These are phyloP conservation scores for Serendipita sp. DNA, from an alignment of 768 basidiomycete species.

Conservation along the genomic window DNA sequence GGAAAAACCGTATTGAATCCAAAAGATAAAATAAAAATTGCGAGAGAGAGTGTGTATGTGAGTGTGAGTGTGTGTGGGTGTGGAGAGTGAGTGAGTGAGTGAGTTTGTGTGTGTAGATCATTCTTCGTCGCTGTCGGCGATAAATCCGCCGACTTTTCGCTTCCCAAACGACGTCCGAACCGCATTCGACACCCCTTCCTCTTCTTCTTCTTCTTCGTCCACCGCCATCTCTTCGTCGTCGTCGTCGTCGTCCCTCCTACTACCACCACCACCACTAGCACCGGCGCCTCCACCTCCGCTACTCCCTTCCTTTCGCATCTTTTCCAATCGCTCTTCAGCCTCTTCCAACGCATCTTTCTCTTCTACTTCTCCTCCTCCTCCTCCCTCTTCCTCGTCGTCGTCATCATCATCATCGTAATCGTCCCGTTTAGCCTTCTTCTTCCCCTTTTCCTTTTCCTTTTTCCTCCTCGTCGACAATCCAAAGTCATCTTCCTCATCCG, in stretches of 20 bases:
- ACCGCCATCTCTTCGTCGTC: conserved; percentile 19
- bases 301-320: conserved; percentile 36
- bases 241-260: conserved; percentile 19
- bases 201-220: conserved; percentile 37
- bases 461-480: conserved; percentile 15
- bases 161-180: conserved; percentile 1
- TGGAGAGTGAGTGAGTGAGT: not conserved
- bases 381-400: conserved; percentile 15
- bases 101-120: not conserved
- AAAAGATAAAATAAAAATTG: no score
- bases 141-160: conserved; percentile 1
- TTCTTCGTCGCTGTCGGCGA: conserved; percentile 13
- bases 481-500: conserved; percentile 28
- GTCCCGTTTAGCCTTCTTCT: conserved; percentile 27
- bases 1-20: no score
- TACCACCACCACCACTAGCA: conserved; percentile 13
- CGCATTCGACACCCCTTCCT: conserved; percentile 38
- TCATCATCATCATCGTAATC: conserved; percentile 18
- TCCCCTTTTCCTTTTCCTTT: conserved; percentile 22
- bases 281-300: conserved; percentile 17
- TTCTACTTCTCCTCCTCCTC: conserved; percentile 22
- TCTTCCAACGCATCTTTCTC: conserved; percentile 43
- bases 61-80: no score
- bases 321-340: conserved; percentile 50
- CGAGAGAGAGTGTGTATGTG: no score